Percentiles rank a stretch among this genome's conserved stretches.
phyloP scores from a whole-genome alignment of 768 basidiomycete genomes.

The Ramaria sp. region DNA sequence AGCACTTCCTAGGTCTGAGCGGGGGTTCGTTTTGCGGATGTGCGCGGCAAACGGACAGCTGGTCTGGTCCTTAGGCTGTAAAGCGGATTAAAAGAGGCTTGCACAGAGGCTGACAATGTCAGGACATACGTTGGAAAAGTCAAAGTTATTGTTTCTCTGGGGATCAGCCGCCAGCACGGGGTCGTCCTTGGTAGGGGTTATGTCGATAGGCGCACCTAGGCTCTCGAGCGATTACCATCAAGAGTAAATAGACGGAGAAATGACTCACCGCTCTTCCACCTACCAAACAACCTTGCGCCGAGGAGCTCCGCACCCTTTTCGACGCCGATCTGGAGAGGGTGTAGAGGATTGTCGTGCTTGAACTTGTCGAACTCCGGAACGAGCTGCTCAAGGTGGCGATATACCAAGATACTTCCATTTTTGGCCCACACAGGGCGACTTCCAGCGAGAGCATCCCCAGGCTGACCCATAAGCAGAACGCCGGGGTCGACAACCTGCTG shows the following conservation, averaged over 20 bases:
- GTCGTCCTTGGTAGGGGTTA: slow-evolving; percentile 18
- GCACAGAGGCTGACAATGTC: neutral
- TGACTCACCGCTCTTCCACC: slow-evolving; percentile 24
- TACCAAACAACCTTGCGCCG: slow-evolving; percentile 30
- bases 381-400: slow-evolving; percentile 30
- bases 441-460: slow-evolving; percentile 2
- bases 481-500: slow-evolving; percentile 13
- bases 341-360: slow-evolving; percentile 14
- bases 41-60: slow-evolving; percentile 38
- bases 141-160: slow-evolving; percentile 21
- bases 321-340: slow-evolving; percentile 11
- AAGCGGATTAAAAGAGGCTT: too few species aligned
- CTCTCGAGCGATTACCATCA: slow-evolving; percentile 22
- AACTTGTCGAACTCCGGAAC: slow-evolving; percentile 26
- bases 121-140: slow-evolving; percentile 15
- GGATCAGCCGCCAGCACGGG: slow-evolving; percentile 19
- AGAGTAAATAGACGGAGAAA: slow-evolving; percentile 14
- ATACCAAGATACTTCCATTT: slow-evolving; percentile 43
- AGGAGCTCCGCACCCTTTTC: slow-evolving; percentile 18
- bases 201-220: slow-evolving; percentile 21
- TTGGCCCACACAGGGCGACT: slow-evolving; percentile 33
- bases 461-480: slow-evolving; percentile 12
- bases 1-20: slow-evolving; percentile 12
- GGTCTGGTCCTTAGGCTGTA: slow-evolving; percentile 13
- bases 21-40: slow-evolving; percentile 36